Conservation (phyloP, 441 rosid genomes). For the Cnidoscolus chayamansa region DNA sequence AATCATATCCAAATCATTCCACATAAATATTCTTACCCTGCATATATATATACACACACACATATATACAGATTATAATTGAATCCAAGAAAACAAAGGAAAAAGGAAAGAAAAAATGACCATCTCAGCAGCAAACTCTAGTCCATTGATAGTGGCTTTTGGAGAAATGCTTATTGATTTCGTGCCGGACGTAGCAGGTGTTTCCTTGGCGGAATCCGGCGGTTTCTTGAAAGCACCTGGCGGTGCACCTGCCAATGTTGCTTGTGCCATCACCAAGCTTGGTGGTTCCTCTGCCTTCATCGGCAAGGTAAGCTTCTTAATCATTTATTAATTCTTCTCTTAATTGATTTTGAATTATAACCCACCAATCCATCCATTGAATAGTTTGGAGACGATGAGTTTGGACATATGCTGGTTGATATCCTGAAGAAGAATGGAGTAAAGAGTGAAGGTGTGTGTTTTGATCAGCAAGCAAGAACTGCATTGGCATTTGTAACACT, state of each 20-base stretch:
- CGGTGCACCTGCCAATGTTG: slow-evolving; percentile 84
- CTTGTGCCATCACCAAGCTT: slow-evolving; percentile 67
- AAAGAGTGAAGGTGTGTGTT: slow-evolving; percentile 52
- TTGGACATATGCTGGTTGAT: slow-evolving; percentile 68
- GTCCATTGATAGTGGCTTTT: slow-evolving; percentile 48
- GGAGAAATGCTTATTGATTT: slow-evolving; percentile 84
- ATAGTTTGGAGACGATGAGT: slow-evolving; percentile 74
- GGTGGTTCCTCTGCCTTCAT: slow-evolving; percentile 68
- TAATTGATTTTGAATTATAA: background rate
- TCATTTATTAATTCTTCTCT: no score
- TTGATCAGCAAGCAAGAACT: slow-evolving; percentile 58
- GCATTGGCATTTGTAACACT: slow-evolving; percentile 74
- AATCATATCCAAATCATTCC: no score
- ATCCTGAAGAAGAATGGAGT: slow-evolving; percentile 58
- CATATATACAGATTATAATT: background rate
- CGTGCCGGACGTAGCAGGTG: slow-evolving; percentile 60
- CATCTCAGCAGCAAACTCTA: background rate
- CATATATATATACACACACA: no score
- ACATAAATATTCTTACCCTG: no score
- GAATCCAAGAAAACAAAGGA: background rate
- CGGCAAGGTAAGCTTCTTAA: slow-evolving; percentile 46
- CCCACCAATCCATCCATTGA: background rate
- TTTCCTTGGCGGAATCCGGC: slow-evolving; percentile 61
- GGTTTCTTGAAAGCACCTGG: slow-evolving; percentile 73
- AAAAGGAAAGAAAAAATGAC: slow-evolving; percentile 23